Percentiles rank a stretch among this genome's conserved stretches.
phyloP scores from a whole-genome alignment of 768 basidiomycete genomes.

The Lactarius evosmus region DNA sequence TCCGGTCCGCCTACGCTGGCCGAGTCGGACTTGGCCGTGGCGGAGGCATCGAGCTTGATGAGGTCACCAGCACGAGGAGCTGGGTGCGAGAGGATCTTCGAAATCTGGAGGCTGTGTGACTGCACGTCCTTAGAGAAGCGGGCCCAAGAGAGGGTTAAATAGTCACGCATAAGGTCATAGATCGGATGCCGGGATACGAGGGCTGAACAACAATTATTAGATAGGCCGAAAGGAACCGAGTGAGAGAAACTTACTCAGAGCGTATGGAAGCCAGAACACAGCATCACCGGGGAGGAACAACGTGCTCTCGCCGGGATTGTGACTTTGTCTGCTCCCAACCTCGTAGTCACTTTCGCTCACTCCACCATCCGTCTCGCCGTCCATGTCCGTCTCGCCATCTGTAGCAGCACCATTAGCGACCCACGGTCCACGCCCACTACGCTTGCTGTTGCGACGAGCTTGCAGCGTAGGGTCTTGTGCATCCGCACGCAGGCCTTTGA shows the following conservation, averaged over 20 bases:
- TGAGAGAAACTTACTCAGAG: conserved; percentile 60
- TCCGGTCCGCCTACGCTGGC: conserved; percentile 35
- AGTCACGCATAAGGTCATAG: conserved; percentile 94
- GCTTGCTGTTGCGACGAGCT: conserved; percentile 53
- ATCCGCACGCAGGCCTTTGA: conserved; percentile 59
- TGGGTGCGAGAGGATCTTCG: conserved; percentile 82
- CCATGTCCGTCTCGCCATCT: conserved; percentile 69
- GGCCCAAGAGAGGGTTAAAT: conserved; percentile 93
- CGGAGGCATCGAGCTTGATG: conserved; percentile 78
- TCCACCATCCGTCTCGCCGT: conserved; percentile 63
- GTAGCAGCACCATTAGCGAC: conserved; percentile 51
- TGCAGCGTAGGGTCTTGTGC: conserved; percentile 56
- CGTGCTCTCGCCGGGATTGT: conserved; percentile 84
- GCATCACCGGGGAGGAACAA: conserved; percentile 86
- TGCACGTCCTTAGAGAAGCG: conserved; percentile 93
- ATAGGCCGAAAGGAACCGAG: conserved; percentile 20
- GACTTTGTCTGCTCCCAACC: conserved; percentile 69
- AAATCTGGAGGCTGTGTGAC: conserved; percentile 86
- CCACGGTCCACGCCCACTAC: conserved; percentile 68
- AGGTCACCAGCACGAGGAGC: conserved; percentile 85
- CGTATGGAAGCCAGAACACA: conserved; percentile 94
- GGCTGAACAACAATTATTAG: conserved; percentile 42
- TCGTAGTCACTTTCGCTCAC: conserved; percentile 88
- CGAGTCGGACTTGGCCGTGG: conserved; percentile 50
- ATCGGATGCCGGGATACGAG: conserved; percentile 90